Conservation (phyloP, 2,329 filamentous ascomycete genomes). For the Colletotrichum incanum region DNA sequence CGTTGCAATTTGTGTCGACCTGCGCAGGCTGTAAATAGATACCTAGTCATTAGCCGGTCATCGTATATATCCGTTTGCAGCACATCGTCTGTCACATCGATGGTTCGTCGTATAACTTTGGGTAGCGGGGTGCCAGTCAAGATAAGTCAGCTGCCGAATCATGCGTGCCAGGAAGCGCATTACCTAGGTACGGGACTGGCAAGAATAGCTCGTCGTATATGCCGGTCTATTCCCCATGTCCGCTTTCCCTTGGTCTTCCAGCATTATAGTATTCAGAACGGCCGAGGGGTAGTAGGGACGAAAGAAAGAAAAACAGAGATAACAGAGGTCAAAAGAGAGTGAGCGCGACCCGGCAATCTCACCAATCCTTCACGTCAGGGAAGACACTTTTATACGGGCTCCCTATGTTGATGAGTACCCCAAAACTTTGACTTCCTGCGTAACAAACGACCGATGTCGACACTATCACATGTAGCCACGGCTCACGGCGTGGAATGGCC, state of each 20-base stretch:
- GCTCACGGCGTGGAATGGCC: too few species aligned
- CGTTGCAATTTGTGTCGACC: conserved; percentile 25
- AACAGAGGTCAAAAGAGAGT: background rate
- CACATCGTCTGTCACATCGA: background rate
- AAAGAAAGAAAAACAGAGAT: background rate
- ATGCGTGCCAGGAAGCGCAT: background rate
- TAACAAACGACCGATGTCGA: too few species aligned
- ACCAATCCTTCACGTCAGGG: too few species aligned
- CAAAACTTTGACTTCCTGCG: too few species aligned
- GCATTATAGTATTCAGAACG: background rate
- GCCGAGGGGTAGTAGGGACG: background rate
- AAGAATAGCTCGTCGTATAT: too few species aligned
- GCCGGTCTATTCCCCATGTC: too few species aligned
- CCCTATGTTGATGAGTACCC: too few species aligned
- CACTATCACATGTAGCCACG: too few species aligned
- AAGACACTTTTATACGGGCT: too few species aligned
- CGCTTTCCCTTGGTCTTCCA: background rate
- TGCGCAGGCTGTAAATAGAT: conserved; percentile 42
- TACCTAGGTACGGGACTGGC: too few species aligned
- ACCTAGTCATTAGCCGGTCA: conserved; percentile 29
- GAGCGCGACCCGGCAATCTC: background rate
- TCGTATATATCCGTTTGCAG: conserved; percentile 39
- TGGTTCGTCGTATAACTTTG: background rate
- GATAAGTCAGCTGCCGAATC: background rate
- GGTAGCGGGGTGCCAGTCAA: background rate